Evolutionary conservation across 2,329 filamentous ascomycete species (phyloP), one percentile per base, ranked within the genome.

Genomic region (Exophiala sp.): DNA sequence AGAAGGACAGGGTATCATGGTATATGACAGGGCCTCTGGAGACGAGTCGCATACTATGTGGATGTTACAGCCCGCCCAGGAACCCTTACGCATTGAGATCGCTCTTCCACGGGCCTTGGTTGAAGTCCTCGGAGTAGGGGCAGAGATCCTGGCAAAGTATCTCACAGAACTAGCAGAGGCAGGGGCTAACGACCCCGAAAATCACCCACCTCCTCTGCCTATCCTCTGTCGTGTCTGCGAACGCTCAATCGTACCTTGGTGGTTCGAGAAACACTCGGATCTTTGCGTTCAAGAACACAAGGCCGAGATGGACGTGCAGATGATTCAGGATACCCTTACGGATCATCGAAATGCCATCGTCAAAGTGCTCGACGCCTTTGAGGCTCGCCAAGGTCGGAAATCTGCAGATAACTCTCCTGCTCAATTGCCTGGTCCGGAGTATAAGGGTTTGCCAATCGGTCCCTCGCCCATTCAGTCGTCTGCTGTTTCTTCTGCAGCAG

Each of bases 221-320:
- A 87, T 97, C 3, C 81, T 99, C 12, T 99, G 94, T 71, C 90
- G 94, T 48, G 97, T 99, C 51, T 99, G 94, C 70, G 94, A 99
- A 69, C 89, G 94, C 50, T 90, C 96, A 59, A 97, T 99, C 57
- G 90, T 90, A 3, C 91, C 92, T 0, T 99, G 94, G 94, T 99
- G 94, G 95, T 99, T 99, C 64, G 94, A 99, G 72, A 99, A 97
- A 71, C 94, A 99, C 69, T 96, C 92, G 1, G 95, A 99, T 65
- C 76, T 97, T 16, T 99, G 94, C 67, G 78, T 96, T 51, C 91
- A 97, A 68, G 94, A 99, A 69, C 94, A 99, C 68, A 86, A 88
- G 47, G 92, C 94, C 0, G 94, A 99, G 69, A 95, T 96, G 89
- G 92, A 97, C 64, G 91, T 99, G 3, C 92, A 99, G 68, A 87